These are phyloP conservation scores for Diatrype stigma DNA, from an alignment of 2,329 filamentous ascomycete species.

Conservation along the genomic window DNA sequence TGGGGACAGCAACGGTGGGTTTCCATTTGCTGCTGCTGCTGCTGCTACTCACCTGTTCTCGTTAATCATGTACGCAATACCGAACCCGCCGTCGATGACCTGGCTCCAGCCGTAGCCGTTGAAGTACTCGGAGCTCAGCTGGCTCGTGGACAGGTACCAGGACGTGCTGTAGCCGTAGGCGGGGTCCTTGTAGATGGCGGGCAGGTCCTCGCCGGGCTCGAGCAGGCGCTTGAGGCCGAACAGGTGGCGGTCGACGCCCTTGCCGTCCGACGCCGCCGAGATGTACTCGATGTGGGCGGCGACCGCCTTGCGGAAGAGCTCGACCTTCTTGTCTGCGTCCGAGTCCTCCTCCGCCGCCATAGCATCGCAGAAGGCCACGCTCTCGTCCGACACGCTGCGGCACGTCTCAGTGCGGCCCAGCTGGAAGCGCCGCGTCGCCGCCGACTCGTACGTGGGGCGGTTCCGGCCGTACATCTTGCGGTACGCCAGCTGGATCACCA, in stretches of 20 bases:
- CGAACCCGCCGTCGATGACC: conserved; percentile 92
- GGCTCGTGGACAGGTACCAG: conserved; percentile 86
- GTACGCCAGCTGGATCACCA: conserved; percentile 98
- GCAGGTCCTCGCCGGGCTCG: conserved; percentile 73
- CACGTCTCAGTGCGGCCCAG: conserved; percentile 95
- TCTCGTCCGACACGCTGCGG: conserved; percentile 85
- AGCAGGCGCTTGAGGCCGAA: conserved; percentile 94
- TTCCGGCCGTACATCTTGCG: conserved; percentile 99
- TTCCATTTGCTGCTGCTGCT: too few species aligned
- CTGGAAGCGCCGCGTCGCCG: conserved; percentile 91
- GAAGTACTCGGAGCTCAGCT: conserved; percentile 94
- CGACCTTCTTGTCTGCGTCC: conserved; percentile 58
- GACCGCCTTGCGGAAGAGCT: conserved; percentile 78
- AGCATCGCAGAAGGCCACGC: conserved; percentile 81
- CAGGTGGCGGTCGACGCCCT: conserved; percentile 93
- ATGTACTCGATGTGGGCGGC: conserved; percentile 88
- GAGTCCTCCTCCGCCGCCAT: conserved; percentile 68
- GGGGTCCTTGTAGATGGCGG: conserved; percentile 81
- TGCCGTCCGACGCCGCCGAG: conserved; percentile 79
- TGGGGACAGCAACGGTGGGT: background rate
- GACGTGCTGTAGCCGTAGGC: conserved; percentile 77
- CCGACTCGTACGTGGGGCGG: conserved; percentile 95
- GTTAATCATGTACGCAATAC: conserved; percentile 99
- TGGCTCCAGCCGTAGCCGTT: conserved; percentile 99
- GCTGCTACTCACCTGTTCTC: conserved; percentile 82